Evolutionary conservation across 495 filamentous ascomycete species (phyloP).

Genomic region (Penicillium ochrochloron): DNA sequence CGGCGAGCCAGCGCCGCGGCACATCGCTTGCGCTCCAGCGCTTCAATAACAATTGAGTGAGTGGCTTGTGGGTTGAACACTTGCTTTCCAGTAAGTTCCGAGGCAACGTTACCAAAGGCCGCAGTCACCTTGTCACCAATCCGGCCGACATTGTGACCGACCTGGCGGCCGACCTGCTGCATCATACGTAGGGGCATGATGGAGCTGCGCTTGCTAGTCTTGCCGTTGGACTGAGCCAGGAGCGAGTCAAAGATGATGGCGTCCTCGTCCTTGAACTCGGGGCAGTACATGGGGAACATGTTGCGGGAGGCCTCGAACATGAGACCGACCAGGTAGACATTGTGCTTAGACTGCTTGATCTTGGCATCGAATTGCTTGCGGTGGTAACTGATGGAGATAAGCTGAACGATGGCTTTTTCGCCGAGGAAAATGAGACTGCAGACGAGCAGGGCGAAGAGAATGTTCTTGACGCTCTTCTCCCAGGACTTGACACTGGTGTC

Average conservation of each 20-base stretch:
- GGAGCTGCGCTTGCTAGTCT: conserved; percentile 52
- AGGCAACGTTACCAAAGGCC: conserved; percentile 90
- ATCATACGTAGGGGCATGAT: conserved; percentile 79
- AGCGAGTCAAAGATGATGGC: conserved; percentile 85
- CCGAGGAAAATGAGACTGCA: conserved; percentile 75
- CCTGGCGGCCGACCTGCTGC: conserved; percentile 47
- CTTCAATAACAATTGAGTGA: conserved; percentile 85
- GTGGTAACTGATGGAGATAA: conserved; percentile 95
- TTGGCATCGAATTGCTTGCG: conserved; percentile 86
- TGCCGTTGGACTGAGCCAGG: conserved; percentile 30
- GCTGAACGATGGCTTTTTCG: conserved; percentile 84
- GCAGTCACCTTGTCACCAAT: conserved; percentile 90
- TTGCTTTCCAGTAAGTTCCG: conserved; percentile 92
- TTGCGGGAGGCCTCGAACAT: conserved; percentile 87
- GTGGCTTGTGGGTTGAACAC: conserved; percentile 89
- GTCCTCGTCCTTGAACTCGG: conserved; percentile 90
- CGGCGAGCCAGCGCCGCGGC: conserved; percentile 88
- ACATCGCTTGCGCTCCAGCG: conserved; percentile 78
- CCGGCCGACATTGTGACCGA: conserved; percentile 69
- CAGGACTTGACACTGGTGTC: conserved; percentile 51
- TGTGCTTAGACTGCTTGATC: conserved; percentile 87
- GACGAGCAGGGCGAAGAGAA: conserved; percentile 77
- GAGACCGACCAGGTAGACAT: conserved; percentile 75
- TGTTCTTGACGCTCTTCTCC: conserved; percentile 66
- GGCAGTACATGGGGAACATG: conserved; percentile 89